Evolutionary conservation across 495 filamentous ascomycete species (phyloP).

Genomic region (Talaromyces adpressus): DNA sequence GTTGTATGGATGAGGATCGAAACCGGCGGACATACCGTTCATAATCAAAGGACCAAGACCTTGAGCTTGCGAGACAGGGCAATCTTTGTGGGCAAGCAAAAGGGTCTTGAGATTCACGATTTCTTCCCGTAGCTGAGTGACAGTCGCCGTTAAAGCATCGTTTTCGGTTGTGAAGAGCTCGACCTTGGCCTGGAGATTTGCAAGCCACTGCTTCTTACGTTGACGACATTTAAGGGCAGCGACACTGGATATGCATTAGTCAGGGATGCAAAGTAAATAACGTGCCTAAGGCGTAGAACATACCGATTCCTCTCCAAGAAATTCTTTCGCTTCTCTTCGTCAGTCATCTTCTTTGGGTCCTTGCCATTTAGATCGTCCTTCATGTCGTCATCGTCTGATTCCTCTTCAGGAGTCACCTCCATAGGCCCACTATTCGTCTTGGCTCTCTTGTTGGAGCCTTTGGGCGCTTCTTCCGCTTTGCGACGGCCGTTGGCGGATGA

Average conservation of each 20-base stretch:
- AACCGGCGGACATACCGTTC: conserved; percentile 43
- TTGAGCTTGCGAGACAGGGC: conserved; percentile 84
- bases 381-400: conserved; percentile 49
- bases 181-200: conserved; percentile 90
- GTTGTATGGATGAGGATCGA: conserved; percentile 30
- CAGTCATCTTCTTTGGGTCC: conserved; percentile 84
- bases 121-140: conserved; percentile 80
- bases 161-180: conserved; percentile 89
- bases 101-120: conserved; percentile 93
- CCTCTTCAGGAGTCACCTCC: conserved; percentile 33
- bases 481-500: conserved; percentile 53
- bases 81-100: conserved; percentile 92
- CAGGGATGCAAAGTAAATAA: not conserved
- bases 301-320: conserved; percentile 96
- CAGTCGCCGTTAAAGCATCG: conserved; percentile 75
- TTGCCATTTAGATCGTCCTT: conserved; percentile 39
- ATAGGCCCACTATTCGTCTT: conserved; percentile 51
- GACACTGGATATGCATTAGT: conserved; percentile 53
- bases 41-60: conserved; percentile 65
- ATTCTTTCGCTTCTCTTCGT: conserved; percentile 97
- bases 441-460: conserved; percentile 63
- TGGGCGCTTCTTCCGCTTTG: conserved; percentile 73
- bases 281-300: conserved; percentile 21
- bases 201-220: conserved; percentile 98
- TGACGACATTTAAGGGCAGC: conserved; percentile 96